Evolutionary conservation across 768 basidiomycete genomes (phyloP).

Genomic region (Vararia minispora): DNA sequence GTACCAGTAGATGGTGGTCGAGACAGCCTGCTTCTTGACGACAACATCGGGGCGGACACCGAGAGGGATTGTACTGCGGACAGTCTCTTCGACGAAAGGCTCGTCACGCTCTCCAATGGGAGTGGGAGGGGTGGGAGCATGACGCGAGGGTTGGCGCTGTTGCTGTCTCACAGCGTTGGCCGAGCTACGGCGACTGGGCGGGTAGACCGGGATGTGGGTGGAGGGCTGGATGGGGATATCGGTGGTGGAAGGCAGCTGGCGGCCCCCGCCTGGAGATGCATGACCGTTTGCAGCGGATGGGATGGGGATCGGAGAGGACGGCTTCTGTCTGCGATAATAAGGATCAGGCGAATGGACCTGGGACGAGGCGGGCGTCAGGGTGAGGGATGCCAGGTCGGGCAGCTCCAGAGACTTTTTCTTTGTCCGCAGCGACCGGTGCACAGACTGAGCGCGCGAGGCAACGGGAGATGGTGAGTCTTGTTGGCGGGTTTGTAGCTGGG

Average conservation of each 20-base stretch:
- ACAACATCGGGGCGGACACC: constrained; percentile 28
- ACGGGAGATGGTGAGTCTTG: constrained; percentile 22
- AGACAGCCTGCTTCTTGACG: constrained; percentile 24
- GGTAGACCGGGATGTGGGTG: constrained; percentile 27
- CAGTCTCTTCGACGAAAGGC: constrained; percentile 42
- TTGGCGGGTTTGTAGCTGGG: constrained; percentile 15
- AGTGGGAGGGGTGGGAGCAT: constrained; percentile 14
- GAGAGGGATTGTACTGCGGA: constrained; percentile 52
- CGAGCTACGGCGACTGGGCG: constrained; percentile 20
- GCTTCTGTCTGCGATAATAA: constrained; percentile 28
- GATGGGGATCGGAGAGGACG: constrained; percentile 40
- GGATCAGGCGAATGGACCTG: constrained; percentile 26
- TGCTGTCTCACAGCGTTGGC: constrained; percentile 17
- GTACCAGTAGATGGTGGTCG: constrained; percentile 51
- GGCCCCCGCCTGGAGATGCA: constrained; percentile 10
- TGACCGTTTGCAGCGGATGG: constrained; percentile 21
- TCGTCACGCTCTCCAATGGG: constrained; percentile 17
- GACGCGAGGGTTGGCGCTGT: constrained; percentile 16
- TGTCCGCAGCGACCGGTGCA: constrained; percentile 49
- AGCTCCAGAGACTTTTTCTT: constrained; percentile 71
- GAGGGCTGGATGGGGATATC: constrained; percentile 31
- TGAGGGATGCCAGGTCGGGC: constrained; percentile 53
- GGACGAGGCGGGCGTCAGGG: constrained; percentile 31
- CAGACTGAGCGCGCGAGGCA: constrained; percentile 29
- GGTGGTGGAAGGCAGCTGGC: constrained; percentile 16